Percentiles rank a stretch among this genome's conserved stretches.
phyloP scores from a whole-genome alignment of 805 yeast species.

The Wickerhamomyces chaumierensis region DNA sequence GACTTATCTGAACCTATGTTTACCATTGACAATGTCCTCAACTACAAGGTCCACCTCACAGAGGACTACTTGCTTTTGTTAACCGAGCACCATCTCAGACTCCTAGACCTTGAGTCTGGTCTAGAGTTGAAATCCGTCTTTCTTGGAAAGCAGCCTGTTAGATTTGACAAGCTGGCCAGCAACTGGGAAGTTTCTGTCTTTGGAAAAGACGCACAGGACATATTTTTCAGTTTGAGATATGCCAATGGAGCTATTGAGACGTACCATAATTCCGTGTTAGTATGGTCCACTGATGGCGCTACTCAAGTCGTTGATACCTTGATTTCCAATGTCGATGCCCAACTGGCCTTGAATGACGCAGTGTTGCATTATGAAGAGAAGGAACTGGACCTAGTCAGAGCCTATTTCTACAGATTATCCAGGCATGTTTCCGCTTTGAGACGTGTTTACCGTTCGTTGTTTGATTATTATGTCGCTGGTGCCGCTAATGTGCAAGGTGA shows the following conservation, averaged over 20 bases:
- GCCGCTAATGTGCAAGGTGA: no score
- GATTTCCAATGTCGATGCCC: conserved; percentile 28
- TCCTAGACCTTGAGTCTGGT: conserved; percentile 18
- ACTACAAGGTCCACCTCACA: conserved; percentile 10
- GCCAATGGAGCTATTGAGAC: conserved; percentile 5
- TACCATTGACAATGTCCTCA: conserved; percentile 13
- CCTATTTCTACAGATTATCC: conserved; percentile 2
- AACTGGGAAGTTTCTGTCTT: conserved; percentile 2
- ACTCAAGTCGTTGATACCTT: conserved; percentile 24
- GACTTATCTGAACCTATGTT: conserved; percentile 1
- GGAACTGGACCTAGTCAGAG: conserved; percentile 7
- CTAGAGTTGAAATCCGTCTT: conserved; percentile 11
- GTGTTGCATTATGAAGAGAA: conserved; percentile 16
- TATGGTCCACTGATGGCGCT: conserved; percentile 23
- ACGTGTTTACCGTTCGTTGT: no score
- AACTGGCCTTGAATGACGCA: conserved; percentile 22
- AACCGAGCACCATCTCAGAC: conserved; percentile 13
- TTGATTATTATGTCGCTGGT: no score
- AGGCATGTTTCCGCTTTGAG: no score
- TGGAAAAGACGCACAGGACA: conserved; percentile 8
- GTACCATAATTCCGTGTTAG: conserved; percentile 4
- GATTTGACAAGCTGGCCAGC: conserved; percentile 5
- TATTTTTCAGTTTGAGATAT: conserved; percentile 8
- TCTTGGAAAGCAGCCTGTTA: conserved; percentile 8
- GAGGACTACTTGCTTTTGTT: conserved; percentile 12